Evolutionary conservation across 495 filamentous ascomycete genomes (phyloP).

Genomic region (Hypoxylon cercidicola): DNA sequence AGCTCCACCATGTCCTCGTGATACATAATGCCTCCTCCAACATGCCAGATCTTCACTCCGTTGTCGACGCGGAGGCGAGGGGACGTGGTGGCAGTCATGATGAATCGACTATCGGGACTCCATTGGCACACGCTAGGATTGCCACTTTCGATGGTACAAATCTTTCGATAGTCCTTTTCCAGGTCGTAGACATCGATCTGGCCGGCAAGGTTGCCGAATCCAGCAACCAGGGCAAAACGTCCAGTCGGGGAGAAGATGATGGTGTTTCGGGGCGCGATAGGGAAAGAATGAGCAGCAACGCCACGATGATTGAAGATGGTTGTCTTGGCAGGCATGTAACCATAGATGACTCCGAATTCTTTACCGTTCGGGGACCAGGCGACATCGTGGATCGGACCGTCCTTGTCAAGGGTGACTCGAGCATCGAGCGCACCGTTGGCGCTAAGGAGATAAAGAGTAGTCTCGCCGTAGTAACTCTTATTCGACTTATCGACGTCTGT

Average conservation of each 20-base stretch:
- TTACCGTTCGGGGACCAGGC: conserved; percentile 97
- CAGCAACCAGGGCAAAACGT: conserved; percentile 90
- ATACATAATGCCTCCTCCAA: conserved; percentile 90
- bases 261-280: conserved; percentile 89
- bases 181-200: conserved; percentile 98
- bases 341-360: conserved; percentile 96
- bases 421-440: conserved; percentile 93
- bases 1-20: conserved; percentile 93
- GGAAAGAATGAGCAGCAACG: conserved; percentile 80
- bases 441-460: conserved; percentile 93
- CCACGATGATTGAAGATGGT: conserved; percentile 93
- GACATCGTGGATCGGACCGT: conserved; percentile 97
- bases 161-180: conserved; percentile 87
- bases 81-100: conserved; percentile 95
- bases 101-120: conserved; percentile 94
- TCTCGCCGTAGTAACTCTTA: conserved; percentile 99
- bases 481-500: conserved; percentile 98
- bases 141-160: conserved; percentile 93
- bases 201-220: conserved; percentile 96
- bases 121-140: conserved; percentile 95
- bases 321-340: conserved; percentile 97
- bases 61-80: conserved; percentile 96
- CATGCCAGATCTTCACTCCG: conserved; percentile 94
- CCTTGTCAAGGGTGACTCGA: conserved; percentile 91
- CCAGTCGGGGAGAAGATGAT: conserved; percentile 95